Base-by-base conservation (phyloP, 1,139 yeast genomes). In the Diutina mesorugosa region DNA sequence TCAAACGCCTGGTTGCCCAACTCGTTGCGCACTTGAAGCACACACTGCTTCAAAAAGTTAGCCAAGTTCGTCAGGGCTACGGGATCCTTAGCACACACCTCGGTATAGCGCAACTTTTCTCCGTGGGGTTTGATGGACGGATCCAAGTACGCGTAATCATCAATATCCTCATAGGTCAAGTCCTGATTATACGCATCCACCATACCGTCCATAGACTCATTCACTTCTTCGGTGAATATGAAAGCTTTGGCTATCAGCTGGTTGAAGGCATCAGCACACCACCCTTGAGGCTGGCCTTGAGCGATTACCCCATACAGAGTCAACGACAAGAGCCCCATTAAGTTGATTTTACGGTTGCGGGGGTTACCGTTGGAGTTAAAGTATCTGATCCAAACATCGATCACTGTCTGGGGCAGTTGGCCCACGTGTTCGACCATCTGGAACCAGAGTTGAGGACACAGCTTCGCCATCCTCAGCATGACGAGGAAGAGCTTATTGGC, bases 221-320 rank as follows among this genome's bases (percentile, higher is more conserved):
- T 83, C 12, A 86, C 76, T 65, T 90, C 96, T 63, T 90, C 97
- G 56, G 87, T 67, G 59, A 87, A 75, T 57, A 78, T 78, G 10
- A 86, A 76, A 69, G 86, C 73, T 45, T 81, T 69, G 69, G 77
- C 60, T 68, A 73, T 56, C 30, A 63, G 61, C 26, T 63, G 61
- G 1, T 69, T 65, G 35, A 50, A 32, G 4, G 45, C 45, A 7
- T n/a, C 45, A 2, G 41, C 53, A 32, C 53, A 30, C 53, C 53
- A 50, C 9, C 45, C 45, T 16, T n/a, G 16, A 10, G 32, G 7
- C 6, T 50, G 41, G 9, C 51, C 21, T 38, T 29, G 51, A 18
- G 53, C n/a, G 16, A 30, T 10, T 2, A 71, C 63, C 1, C 69
- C 70, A 55, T 62, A 61, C 4, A 65, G 61, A 0, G 67, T 66